Evolutionary conservation across 164 flowering plant genomes (phyloP), one percentile per base, ranked within the genome.

Genomic region (Sedum album): DNA sequence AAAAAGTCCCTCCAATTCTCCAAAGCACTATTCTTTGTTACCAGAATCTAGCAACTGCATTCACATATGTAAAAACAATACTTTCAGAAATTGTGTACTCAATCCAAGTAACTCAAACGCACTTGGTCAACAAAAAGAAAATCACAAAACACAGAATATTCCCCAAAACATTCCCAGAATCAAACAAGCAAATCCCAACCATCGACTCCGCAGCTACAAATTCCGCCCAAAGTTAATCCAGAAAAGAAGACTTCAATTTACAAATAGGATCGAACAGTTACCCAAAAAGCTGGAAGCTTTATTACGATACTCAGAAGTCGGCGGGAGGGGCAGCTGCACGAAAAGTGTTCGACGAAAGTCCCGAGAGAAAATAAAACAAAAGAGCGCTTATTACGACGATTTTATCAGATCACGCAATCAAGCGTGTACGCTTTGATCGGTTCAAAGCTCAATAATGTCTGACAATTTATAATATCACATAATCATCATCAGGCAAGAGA

Each of bases 301-400:
- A 57, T 23, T 26, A 23, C 2, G 33, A 14, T 28, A 57, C 28
- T 30, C 62, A 28, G 62, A 30, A 26, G 62, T 10, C 60, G 62
- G 23, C 20, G 31, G 15, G n/a, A n/a, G n/a, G n/a, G 31, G 60
- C 3, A 55, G 60, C 15, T 15, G 33, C 62, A 20, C 62, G 18
- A 15, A 57, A 23, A 20, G 20, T 57, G 62, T 57, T 57, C 62
- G 62, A 57, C 62, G 62, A 57, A 57, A 57, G 62, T 57, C 62
- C 33, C 20, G 18, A 11, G 6, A 3, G 33, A 57, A 15, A 57
- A 57, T 25, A 13, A 5, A 30, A 26, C 15, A 30, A 6, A 25
- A 25, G 8, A 2, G 6, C 23, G 57, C 5, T 51, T 21, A 5
- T 2, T 6, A 23, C 8, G 26, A n/a, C 13, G 57, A 51, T 51